phyloP scores from a whole-genome alignment of 2,329 filamentous ascomycete genomes.

The Chaetomium olivaceum region DNA sequence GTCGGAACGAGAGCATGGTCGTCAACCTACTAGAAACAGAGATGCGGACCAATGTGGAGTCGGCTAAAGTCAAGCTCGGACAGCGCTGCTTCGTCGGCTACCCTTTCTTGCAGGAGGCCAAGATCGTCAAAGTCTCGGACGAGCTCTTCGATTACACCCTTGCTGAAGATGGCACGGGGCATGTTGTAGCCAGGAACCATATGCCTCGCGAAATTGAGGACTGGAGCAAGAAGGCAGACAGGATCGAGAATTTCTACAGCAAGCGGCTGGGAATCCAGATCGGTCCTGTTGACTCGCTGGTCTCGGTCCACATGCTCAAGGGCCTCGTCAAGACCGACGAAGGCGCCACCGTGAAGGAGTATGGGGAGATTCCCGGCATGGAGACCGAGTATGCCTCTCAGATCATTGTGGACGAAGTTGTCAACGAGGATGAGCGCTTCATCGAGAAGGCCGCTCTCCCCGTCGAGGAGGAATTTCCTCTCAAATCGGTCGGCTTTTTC shows the following conservation, averaged over 20 bases:
- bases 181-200: constrained; percentile 70
- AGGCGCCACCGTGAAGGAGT: constrained; percentile 90
- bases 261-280: constrained; percentile 88
- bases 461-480: constrained; percentile 87
- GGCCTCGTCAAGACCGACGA: constrained; percentile 88
- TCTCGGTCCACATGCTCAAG: constrained; percentile 92
- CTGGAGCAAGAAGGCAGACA: constrained; percentile 80
- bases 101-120: constrained; percentile 92
- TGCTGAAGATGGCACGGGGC: constrained; percentile 60
- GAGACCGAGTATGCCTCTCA: constrained; percentile 92
- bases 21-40: constrained; percentile 79
- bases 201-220: constrained; percentile 73
- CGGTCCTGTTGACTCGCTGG: constrained; percentile 81
- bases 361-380: constrained; percentile 78
- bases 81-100: constrained; percentile 89
- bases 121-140: constrained; percentile 84
- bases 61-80: constrained; percentile 77
- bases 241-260: constrained; percentile 84
- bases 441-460: constrained; percentile 85
- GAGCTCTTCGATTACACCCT: constrained; percentile 88
- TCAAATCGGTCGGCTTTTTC: constrained; percentile 84
- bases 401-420: constrained; percentile 82
- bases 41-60: constrained; percentile 65
- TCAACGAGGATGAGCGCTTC: constrained; percentile 90
- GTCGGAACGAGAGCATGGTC: constrained; percentile 94